Evolutionary conservation across 2,329 filamentous ascomycete species (phyloP), one percentile per base, ranked within the genome.

Genomic region (Ophiostoma pallidulum): DNA sequence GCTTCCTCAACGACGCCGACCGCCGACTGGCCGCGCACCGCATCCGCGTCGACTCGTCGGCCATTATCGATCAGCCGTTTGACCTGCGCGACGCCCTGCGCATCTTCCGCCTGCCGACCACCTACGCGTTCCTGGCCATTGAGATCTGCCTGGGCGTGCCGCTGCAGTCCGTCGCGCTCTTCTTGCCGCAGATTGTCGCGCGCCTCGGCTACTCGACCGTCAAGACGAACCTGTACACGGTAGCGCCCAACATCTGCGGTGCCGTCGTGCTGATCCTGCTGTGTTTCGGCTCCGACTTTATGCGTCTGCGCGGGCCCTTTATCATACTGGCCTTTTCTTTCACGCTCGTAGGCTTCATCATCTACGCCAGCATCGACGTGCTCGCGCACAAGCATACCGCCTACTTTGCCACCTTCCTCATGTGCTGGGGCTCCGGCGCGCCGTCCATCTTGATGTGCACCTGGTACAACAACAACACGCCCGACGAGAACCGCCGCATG

Each of bases 401-500:
- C 1, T 89, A 89, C 59, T 88, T 81, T 55, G 82, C 84, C 7
- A 79, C 75, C 46, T 90, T 89, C 61, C 84, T 89, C 80, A 87
- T 89, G 82, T 83, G 79, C 8, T 87, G 83, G 80, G 85, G 85
- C 14, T 86, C 83, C 0, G 82, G 79, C 1, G 84, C 84, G 0
- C 84, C 86, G 0, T 84, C 78, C 0, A 84, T 89, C 8, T 68
- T 90, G 12, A 68, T 82, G 67, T 70, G 78, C 48, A 22, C 68
- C 60, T 47, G 56, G 81, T 89, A 88, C 66, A 90, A 86, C 66
- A 90, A 90, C 69, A 91, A 91, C 60, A 76, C 88, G 47, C 84
- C 84, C 1, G 76, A 90, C 57, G 86, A 90, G 63, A 81, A 82
- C 49, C 77, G 80, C 32, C 80, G 85, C 40, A 72, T 87, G 5